Conservation (phyloP, 345 rosid genomes). For the Populus deltoides region DNA sequence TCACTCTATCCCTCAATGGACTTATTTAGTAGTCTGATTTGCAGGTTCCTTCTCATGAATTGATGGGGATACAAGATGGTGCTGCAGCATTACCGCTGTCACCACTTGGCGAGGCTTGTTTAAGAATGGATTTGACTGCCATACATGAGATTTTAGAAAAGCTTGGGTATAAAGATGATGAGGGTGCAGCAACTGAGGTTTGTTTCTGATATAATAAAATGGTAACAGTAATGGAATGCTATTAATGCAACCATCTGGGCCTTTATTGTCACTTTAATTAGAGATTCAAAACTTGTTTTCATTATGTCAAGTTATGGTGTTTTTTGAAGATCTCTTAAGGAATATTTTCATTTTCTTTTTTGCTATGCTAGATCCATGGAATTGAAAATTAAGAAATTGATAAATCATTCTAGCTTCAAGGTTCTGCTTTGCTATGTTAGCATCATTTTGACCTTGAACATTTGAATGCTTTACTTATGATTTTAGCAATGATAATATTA, state of each 20-base stretch:
- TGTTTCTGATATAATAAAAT: constrained; percentile 11
- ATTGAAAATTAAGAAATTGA: background rate
- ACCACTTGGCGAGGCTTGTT: constrained; percentile 84
- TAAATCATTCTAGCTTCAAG: background rate
- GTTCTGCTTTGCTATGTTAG: background rate
- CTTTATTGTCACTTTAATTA: background rate
- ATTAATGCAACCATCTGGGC: background rate
- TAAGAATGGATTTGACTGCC: constrained; percentile 72
- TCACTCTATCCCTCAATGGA: constrained; percentile 2
- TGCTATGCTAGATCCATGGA: background rate
- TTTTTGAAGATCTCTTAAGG: background rate
- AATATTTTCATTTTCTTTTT: background rate
- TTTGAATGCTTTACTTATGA: background rate
- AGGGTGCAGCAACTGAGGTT: constrained; percentile 82
- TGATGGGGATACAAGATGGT: constrained; percentile 72
- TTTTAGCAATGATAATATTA: background rate
- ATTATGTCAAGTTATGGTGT: background rate
- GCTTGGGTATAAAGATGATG: constrained; percentile 82
- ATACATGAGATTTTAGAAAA: constrained; percentile 72
- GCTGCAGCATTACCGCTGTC: constrained; percentile 56
- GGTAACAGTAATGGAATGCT: background rate
- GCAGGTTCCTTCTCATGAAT: constrained; percentile 67
- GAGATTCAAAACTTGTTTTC: background rate
- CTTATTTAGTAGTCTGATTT: constrained; percentile 11
- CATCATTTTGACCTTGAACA: background rate